Evolutionary conservation across 2,329 filamentous ascomycete species (phyloP).

Genomic region (Ophioceras dolichostomum): DNA sequence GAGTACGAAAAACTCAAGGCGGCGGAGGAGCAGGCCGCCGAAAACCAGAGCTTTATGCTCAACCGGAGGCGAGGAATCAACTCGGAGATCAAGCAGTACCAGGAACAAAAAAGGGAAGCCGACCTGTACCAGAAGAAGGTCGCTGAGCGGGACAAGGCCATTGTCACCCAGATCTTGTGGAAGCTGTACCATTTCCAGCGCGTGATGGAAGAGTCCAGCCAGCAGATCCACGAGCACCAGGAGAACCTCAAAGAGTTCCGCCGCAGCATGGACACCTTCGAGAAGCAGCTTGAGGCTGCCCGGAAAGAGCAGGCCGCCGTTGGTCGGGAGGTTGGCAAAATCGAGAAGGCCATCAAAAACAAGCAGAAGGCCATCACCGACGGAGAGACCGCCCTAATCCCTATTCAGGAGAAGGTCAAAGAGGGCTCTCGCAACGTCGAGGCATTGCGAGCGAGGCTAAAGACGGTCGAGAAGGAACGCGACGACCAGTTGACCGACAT

Average conservation of each 20-base stretch:
- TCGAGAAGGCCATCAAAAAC: conserved; percentile 71
- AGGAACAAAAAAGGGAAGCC: conserved; percentile 91
- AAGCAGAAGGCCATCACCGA: conserved; percentile 85
- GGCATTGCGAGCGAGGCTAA: conserved; percentile 54
- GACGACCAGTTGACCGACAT: conserved; percentile 58
- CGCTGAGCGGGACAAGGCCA: conserved; percentile 79
- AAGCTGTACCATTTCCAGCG: conserved; percentile 93
- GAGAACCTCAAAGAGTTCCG: conserved; percentile 89
- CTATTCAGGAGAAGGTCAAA: conserved; percentile 83
- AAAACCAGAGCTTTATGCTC: conserved; percentile 80
- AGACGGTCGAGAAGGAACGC: conserved; percentile 62
- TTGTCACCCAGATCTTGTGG: conserved; percentile 91
- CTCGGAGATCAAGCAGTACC: conserved; percentile 94
- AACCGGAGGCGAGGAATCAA: conserved; percentile 89
- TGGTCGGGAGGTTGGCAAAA: conserved; percentile 62
- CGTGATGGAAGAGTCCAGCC: conserved; percentile 82
- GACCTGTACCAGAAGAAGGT: conserved; percentile 88
- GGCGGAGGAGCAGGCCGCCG: conserved; percentile 74
- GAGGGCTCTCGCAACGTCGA: conserved; percentile 62
- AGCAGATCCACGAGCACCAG: conserved; percentile 84
- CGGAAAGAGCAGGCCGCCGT: conserved; percentile 73
- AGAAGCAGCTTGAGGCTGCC: conserved; percentile 67
- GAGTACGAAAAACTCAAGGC: conserved; percentile 88
- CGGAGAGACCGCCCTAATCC: conserved; percentile 72
- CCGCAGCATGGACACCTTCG: conserved; percentile 75